Evolutionary conservation across 2,329 filamentous ascomycete species (phyloP).

Genomic region (Botryotinia calthae): DNA sequence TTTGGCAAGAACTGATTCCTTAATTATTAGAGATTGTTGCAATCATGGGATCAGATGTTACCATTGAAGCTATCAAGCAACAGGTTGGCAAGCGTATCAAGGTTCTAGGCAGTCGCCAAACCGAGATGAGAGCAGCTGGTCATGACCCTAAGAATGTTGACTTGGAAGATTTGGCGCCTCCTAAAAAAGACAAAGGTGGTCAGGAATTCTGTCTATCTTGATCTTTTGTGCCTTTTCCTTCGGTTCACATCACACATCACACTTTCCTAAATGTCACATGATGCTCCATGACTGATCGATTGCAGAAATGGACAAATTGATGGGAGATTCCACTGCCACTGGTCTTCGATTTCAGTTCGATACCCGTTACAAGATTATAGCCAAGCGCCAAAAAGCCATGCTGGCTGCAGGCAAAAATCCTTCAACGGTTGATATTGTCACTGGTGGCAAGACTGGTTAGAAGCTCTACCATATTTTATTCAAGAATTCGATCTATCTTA

Average conservation of each 20-base stretch:
- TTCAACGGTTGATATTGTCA: background rate
- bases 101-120: slow-evolving; percentile 50
- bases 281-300: background rate
- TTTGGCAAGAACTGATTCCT: background rate
- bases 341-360: slow-evolving; percentile 30
- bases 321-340: slow-evolving; percentile 27
- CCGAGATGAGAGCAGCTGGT: slow-evolving; percentile 45
- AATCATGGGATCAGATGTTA: slow-evolving; percentile 32
- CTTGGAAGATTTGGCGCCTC: slow-evolving; percentile 22
- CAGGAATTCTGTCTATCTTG: background rate
- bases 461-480: background rate
- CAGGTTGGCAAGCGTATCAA: slow-evolving; percentile 43
- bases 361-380: slow-evolving; percentile 49
- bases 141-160: slow-evolving; percentile 42
- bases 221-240: background rate
- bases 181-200: slow-evolving; percentile 20
- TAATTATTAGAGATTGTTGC: slow-evolving; percentile 22
- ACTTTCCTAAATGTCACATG: background rate
- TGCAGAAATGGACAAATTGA: slow-evolving; percentile 15
- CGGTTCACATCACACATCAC: background rate
- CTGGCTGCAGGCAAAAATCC: slow-evolving; percentile 44
- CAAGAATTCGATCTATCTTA: background rate
- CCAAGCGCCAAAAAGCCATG: slow-evolving; percentile 47
- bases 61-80: slow-evolving; percentile 28
- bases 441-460: slow-evolving; percentile 5